These are phyloP conservation scores for Saccharomycopsis fibuligera DNA, from an alignment of 805 yeast species.

Conservation along the genomic window DNA sequence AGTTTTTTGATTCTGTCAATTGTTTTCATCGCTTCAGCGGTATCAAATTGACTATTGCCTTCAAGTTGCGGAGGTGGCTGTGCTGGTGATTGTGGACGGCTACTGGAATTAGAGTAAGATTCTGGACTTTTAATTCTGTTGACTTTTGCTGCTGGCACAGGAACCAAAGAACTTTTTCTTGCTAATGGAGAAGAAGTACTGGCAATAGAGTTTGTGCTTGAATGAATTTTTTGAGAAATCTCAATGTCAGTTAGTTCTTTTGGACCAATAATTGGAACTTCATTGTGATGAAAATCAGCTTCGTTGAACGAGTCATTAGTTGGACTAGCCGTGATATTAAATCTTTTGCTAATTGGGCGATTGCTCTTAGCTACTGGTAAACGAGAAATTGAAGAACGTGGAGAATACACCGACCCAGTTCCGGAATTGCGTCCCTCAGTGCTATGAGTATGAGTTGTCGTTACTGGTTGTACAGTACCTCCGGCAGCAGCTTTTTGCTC, in stretches of 20 bases:
- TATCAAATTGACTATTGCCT: neutral
- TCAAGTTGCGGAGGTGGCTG: neutral
- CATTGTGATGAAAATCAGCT: too few species aligned
- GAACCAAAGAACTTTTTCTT: constrained; percentile 9
- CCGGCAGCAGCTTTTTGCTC: neutral
- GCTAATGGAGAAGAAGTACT: constrained; percentile 1
- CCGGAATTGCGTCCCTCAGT: neutral
- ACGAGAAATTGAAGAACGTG: neutral
- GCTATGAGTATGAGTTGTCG: neutral
- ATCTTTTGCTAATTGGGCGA: neutral
- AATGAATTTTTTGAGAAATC: neutral
- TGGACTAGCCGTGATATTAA: neutral
- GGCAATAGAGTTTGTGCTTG: neutral
- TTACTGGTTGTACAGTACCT: neutral
- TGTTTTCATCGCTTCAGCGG: constrained; percentile 1
- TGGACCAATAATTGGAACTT: too few species aligned
- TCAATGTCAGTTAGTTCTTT: neutral
- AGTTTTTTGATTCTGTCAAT: constrained; percentile 16
- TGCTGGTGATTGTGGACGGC: neutral
- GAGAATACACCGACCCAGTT: neutral
- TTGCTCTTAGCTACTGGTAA: constrained; percentile 1
- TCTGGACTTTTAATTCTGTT: constrained; percentile 15
- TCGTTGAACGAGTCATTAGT: neutral
- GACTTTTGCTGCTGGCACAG: constrained; percentile 12
- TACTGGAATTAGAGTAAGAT: neutral